These are phyloP conservation scores for Daldinia childiae DNA, from an alignment of 495 filamentous ascomycete species.

Conservation along the genomic window DNA sequence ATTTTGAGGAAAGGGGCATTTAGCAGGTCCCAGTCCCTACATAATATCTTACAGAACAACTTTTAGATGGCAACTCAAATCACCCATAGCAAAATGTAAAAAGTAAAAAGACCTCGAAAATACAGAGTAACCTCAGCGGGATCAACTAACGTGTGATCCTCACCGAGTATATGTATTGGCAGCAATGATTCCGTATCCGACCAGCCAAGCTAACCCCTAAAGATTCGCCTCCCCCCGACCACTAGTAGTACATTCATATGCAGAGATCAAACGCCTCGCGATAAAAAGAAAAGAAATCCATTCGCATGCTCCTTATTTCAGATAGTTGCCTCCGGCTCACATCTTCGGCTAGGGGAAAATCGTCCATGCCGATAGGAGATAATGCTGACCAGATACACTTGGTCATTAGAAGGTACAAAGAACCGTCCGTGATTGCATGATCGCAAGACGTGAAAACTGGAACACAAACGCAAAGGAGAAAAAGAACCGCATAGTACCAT, in stretches of 20 bases:
- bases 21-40: too few relatives aligned
- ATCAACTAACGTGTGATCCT: constrained; percentile 35
- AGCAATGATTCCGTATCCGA: not conserved
- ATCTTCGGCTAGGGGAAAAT: not conserved
- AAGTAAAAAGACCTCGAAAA: not conserved
- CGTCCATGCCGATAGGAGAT: not conserved
- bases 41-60: too few relatives aligned
- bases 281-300: constrained; percentile 2
- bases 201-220: not conserved
- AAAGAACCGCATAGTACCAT: not conserved
- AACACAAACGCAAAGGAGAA: not conserved
- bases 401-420: constrained; percentile 6
- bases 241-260: not conserved
- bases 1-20: too few relatives aligned
- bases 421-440: not conserved
- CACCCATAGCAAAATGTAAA: not conserved
- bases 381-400: not conserved
- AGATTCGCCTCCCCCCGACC: not conserved
- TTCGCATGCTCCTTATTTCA: constrained; percentile 1
- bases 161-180: constrained; percentile 28
- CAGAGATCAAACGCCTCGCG: not conserved
- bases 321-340: constrained; percentile 11
- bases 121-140: constrained; percentile 13
- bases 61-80: not conserved
- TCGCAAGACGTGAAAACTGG: not conserved